Evolutionary conservation across 2,329 filamentous ascomycete genomes (phyloP).

Genomic region (Venturia nashicola): DNA sequence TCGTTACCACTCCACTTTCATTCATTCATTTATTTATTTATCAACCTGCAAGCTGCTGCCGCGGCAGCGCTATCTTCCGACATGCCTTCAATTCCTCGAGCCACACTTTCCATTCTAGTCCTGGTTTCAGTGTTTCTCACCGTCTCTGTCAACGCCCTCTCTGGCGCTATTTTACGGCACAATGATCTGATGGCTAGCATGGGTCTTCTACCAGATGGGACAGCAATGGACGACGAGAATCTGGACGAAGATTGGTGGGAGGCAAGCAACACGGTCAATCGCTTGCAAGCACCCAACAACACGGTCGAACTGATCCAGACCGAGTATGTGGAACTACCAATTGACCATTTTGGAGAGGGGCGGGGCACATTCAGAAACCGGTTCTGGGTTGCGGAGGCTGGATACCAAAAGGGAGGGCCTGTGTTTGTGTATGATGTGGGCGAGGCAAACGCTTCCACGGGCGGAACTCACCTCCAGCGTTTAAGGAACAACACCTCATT

Average conservation of each 20-base stretch:
- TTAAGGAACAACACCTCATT: slow-evolving; percentile 21
- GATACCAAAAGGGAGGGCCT: slow-evolving; percentile 24
- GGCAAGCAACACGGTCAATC: not conserved
- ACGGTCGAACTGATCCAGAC: slow-evolving; percentile 13
- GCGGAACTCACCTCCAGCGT: slow-evolving; percentile 15
- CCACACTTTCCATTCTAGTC: not conserved
- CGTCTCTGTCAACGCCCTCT: not conserved
- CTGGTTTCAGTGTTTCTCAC: not conserved
- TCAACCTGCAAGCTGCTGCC: not conserved
- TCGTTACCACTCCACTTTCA: not conserved
- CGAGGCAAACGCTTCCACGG: slow-evolving; percentile 20
- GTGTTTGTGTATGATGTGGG: slow-evolving; percentile 27
- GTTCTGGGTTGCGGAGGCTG: slow-evolving; percentile 23
- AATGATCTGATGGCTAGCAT: slow-evolving; percentile 8
- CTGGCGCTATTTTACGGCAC: not conserved
- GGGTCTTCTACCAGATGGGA: not conserved
- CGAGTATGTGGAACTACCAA: slow-evolving; percentile 24
- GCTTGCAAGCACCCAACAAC: not conserved
- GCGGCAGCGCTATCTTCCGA: not conserved
- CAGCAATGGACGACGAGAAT: not conserved
- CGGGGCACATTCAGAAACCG: slow-evolving; percentile 23
- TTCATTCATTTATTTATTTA: not conserved
- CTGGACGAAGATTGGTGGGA: slow-evolving; percentile 6
- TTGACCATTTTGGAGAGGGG: slow-evolving; percentile 23
- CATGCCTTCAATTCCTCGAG: not conserved